Evolutionary conservation across 2,329 filamentous ascomycete species (phyloP).

Genomic region (Ceratocystis papillata): DNA sequence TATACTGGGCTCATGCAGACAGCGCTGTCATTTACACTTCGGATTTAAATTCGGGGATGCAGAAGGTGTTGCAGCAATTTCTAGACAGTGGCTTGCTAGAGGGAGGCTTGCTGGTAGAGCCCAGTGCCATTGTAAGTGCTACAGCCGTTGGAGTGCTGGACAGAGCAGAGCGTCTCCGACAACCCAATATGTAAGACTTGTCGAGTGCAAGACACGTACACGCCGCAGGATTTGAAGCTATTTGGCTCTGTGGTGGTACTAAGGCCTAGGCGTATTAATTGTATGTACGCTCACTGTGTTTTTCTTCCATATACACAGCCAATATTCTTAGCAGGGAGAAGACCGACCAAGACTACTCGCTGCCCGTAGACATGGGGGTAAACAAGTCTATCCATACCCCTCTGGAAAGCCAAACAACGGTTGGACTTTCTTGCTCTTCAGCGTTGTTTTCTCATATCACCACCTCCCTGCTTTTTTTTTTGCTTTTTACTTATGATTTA

Average conservation of each 20-base stretch:
- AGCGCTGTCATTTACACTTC: neutral
- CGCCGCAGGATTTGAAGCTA: neutral
- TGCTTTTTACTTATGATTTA: constrained; percentile 20
- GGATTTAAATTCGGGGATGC: neutral
- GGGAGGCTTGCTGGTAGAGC: too few species aligned
- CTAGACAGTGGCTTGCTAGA: too few species aligned
- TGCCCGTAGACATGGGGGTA: too few species aligned
- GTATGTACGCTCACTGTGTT: neutral
- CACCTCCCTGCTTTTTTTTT: neutral
- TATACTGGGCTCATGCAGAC: neutral
- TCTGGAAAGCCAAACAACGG: neutral
- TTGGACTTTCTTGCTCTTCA: constrained; percentile 10
- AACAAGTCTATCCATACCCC: too few species aligned
- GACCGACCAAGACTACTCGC: neutral
- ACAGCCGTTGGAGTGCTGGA: neutral
- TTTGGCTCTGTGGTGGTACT: neutral
- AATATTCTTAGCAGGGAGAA: neutral
- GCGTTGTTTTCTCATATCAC: neutral
- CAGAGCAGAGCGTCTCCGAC: neutral
- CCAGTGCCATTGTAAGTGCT: neutral
- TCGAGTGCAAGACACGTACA: neutral
- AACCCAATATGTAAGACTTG: neutral
- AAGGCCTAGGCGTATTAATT: neutral
- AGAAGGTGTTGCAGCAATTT: neutral
- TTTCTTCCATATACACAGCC: neutral